A percentile compares a stretch with the other conserved stretches of the same genome.
Conservation (phyloP, 139 green algal genomes). For the Micractinium sp. region DNA sequence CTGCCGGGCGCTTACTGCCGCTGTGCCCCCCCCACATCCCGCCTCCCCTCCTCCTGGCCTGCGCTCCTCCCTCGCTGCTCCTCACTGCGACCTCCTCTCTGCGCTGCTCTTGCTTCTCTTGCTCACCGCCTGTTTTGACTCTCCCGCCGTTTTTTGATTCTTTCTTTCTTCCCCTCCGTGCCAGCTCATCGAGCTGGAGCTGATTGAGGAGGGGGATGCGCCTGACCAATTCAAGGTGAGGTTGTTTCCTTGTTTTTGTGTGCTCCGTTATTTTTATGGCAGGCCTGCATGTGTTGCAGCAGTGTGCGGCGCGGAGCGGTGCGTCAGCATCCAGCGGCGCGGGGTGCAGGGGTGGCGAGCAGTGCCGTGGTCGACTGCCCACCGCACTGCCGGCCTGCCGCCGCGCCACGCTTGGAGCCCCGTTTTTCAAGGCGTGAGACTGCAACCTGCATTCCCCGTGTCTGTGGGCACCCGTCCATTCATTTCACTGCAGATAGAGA, state of each 20-base stretch:
- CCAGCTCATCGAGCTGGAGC: not conserved
- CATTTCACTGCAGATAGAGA: constrained; percentile 33
- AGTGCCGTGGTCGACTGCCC: too few relatives aligned
- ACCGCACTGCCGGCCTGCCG: too few relatives aligned
- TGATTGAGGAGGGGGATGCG: not conserved
- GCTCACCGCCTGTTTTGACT: too few relatives aligned
- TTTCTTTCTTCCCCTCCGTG: not conserved
- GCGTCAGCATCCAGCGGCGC: too few relatives aligned
- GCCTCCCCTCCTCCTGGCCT: not conserved
- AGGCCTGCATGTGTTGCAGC: not conserved
- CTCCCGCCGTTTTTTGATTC: not conserved
- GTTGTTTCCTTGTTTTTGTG: too few relatives aligned
- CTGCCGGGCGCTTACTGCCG: too few relatives aligned
- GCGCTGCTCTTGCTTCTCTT: not conserved
- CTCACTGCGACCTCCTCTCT: not conserved
- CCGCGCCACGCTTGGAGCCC: too few relatives aligned
- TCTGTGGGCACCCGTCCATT: not conserved
- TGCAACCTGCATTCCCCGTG: not conserved
- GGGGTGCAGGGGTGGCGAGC: too few relatives aligned
- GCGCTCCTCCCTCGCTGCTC: not conserved
- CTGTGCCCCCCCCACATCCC: not conserved
- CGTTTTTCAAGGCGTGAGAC: not conserved
- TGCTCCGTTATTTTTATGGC: too few relatives aligned
- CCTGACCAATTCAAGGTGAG: not conserved
- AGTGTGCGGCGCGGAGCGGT: not conserved